phyloP scores from a whole-genome alignment of 163 green algal genomes.

The Scenedesmus sp. region DNA sequence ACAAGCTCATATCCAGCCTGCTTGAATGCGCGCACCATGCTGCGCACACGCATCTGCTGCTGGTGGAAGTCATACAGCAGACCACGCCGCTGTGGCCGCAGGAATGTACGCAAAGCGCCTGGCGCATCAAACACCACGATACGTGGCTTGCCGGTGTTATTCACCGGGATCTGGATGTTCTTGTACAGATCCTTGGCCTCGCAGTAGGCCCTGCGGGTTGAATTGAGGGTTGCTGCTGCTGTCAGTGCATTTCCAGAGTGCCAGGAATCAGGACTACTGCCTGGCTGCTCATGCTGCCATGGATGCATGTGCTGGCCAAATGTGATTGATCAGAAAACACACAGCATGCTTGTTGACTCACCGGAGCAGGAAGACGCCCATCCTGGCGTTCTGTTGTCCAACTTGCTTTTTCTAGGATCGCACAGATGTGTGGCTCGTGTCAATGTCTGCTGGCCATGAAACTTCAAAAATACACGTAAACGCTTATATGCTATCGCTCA shows the following conservation, averaged over 20 bases:
- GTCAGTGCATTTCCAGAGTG: not conserved
- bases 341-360: not conserved
- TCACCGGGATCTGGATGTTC: not conserved
- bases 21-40: slow-evolving; percentile 44
- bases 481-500: not conserved
- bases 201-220: slow-evolving; percentile 39
- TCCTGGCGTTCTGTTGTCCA: slow-evolving; percentile 13
- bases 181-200: slow-evolving; percentile 38
- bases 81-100: slow-evolving; percentile 14
- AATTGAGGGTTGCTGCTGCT: not conserved
- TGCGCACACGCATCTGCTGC: slow-evolving; percentile 25
- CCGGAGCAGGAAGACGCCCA: slow-evolving; percentile 18
- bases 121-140: slow-evolving; percentile 54
- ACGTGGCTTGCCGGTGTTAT: slow-evolving; percentile 6
- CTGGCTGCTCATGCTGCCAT: not conserved
- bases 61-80: slow-evolving; percentile 54
- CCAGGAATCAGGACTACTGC: not conserved
- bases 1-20: slow-evolving; percentile 45
- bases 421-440: not conserved
- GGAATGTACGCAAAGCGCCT: slow-evolving; percentile 41
- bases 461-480: not conserved
- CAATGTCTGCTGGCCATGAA: not conserved
- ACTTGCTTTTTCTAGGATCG: not conserved
- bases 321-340: not conserved
- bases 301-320: not conserved